Conservation (phyloP, 192 early-diverging fungal species). For the Entomortierella beljakovae region DNA sequence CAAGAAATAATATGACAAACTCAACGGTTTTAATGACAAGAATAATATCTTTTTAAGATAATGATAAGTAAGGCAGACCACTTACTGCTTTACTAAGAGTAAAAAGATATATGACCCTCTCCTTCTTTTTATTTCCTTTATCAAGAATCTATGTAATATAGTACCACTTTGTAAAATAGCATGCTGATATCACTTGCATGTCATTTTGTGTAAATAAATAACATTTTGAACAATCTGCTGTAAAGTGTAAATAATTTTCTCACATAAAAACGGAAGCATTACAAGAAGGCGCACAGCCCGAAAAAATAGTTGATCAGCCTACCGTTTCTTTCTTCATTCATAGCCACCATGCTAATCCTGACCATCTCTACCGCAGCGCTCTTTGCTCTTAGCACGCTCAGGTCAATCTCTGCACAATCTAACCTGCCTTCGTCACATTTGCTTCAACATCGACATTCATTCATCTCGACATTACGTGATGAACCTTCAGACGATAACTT, state of each 20-base stretch:
- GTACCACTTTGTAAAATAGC: not conserved
- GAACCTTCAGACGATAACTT: conserved; percentile 52
- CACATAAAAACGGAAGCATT: too few species aligned
- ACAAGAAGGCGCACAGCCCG: too few species aligned
- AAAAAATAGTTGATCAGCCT: too few species aligned
- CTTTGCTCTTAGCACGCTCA: not conserved
- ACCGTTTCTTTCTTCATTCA: not conserved
- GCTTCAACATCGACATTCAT: conserved; percentile 47
- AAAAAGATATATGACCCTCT: not conserved
- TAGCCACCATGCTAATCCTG: conserved; percentile 16
- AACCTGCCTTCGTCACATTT: not conserved
- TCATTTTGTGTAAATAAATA: not conserved
- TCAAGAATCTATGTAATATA: not conserved
- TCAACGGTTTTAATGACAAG: too few species aligned
- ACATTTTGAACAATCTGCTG: too few species aligned
- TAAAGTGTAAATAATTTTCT: too few species aligned
- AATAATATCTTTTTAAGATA: too few species aligned
- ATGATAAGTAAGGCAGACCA: too few species aligned
- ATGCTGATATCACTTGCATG: not conserved
- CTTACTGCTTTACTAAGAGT: too few species aligned
- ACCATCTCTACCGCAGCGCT: conserved; percentile 16
- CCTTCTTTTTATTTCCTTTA: not conserved
- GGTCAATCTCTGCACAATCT: not conserved
- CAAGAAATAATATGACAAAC: too few species aligned
- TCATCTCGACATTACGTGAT: conserved; percentile 33